phyloP scores from a whole-genome alignment of 805 yeast genomes.

The Yarrowia alimentaria region DNA sequence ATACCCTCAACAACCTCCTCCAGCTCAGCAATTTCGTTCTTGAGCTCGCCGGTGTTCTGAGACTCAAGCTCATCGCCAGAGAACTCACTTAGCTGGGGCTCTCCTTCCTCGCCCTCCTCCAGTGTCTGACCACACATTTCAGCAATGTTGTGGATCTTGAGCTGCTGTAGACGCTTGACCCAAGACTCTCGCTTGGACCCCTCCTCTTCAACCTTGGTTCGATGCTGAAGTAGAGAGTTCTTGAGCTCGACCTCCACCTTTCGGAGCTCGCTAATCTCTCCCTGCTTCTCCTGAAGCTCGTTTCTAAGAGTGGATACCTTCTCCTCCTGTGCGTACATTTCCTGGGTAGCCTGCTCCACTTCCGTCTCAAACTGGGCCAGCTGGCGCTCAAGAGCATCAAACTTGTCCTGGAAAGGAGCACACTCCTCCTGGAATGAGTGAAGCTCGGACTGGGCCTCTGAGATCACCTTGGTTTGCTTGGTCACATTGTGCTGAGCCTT shows the following conservation, averaged over 20 bases:
- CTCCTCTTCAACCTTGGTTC: constrained; percentile 45
- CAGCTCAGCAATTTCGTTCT: constrained; percentile 52
- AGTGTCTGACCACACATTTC: constrained; percentile 21
- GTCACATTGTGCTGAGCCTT: constrained; percentile 64
- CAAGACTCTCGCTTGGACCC: constrained; percentile 32
- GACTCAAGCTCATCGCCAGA: constrained; percentile 52
- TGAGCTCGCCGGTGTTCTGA: constrained; percentile 50
- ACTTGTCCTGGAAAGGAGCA: constrained; percentile 43
- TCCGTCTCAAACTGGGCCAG: constrained; percentile 31
- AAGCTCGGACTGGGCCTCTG: constrained; percentile 51
- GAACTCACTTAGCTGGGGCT: constrained; percentile 43
- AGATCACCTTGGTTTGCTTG: constrained; percentile 51
- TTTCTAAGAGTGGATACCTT: constrained; percentile 41
- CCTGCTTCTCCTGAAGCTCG: constrained; percentile 43
- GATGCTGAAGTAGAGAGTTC: constrained; percentile 60
- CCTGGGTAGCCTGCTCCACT: constrained; percentile 31
- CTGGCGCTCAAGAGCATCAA: constrained; percentile 31
- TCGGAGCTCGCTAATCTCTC: constrained; percentile 54
- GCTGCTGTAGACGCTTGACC: constrained; percentile 27
- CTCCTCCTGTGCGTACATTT: constrained; percentile 36
- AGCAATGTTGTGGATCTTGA: constrained; percentile 18
- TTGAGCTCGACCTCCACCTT: constrained; percentile 66
- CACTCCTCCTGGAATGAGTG: constrained; percentile 42
- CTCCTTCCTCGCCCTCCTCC: constrained; percentile 29
- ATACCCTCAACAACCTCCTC: constrained; percentile 56